Evolutionary conservation across 495 filamentous ascomycete genomes (phyloP), one percentile per base, ranked within the genome.

Genomic region (Achaetomiella virescens): DNA sequence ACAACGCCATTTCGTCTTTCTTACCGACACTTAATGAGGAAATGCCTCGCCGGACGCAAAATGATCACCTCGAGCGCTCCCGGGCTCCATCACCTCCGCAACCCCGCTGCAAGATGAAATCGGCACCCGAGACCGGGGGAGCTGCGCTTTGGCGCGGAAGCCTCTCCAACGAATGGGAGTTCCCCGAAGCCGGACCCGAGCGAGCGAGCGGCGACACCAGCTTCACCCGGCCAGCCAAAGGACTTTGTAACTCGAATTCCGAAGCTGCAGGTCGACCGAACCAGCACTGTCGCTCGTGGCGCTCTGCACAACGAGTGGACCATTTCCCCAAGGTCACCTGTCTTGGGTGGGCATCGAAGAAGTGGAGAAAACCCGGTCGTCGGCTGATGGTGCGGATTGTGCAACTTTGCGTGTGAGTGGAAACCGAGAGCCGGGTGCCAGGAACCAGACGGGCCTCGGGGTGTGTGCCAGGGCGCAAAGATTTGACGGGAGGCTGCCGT

Each of bases 181-280:
- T 9, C 35, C 10, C 43, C 29, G 33, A 54, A 17, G 17, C 22
- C 21, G 22, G 17, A 21, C 20, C 31, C 29, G 36, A n/a, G 37
- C 27, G 46, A 50, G 15, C 7, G 9, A 43, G 21, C n/a, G 41
- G 35, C 43, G 27, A 29, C 42, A 29, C 33, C 24, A 15, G 7
- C 31, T 17, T 24, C 24, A 12, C 4, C 24, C 21, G 1, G 20
- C 22, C 44, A 42, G 22, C 25, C 24, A 42, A 14, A 42, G 37
- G 5, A 50, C 14, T 33, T 20, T 21, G 44, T n/a, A n/a, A 24
- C 22, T 41, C 44, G 22, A 48, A 36, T 40, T 29, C 42, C 48
- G 44, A 42, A 41, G 42, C 58, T 61, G 58, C 58, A 61, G 48
- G 40, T 53, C 58, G 58, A 57, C 53, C 40, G 44, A 61, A 61